Base-by-base conservation (phyloP, 768 basidiomycete species). In the Suillus spraguei region DNA sequence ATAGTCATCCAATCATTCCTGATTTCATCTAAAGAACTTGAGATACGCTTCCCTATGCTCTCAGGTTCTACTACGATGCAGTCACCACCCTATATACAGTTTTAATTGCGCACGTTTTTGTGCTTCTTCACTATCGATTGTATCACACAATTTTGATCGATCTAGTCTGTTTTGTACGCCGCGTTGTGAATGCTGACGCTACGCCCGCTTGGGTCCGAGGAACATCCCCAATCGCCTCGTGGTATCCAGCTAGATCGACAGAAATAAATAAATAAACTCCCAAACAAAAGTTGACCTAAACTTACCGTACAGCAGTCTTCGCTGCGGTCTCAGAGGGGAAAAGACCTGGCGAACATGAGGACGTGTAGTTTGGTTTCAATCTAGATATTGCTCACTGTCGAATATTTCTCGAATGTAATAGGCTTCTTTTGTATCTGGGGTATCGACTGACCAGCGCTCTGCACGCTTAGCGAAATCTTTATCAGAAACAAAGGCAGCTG, bases 351-450 rank as follows among this genome's bases (percentile, higher is more conserved):
- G 24, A 41, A 58, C 24, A 61, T 60, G 33, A 42, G 39, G 20
- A 39, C 20, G 36, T 22, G 54, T 33, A 28, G 24, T 39, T 50
- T 13, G 49, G 66, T 65, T 42, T n/a, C 35, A 28, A 63, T 55
- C 36, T 33, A 35, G 16, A 36, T 60, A 38, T 55, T 42, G 47
- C 24, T 72, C 72, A 87, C 91, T 79, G 74, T 99, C 94, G 71
- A 99, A 99, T 60, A 94, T 84, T 63, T 99, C 91, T 62, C 95
- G 87, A 72, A 99, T 92, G 69, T 85, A 87, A 77, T 96, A 99
- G 0, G 93, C 97, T 77, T 99, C 97, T 76, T 99, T 99, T 28
- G 97, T 99, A 68, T 95, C 93, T 6, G 97, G 96, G 0, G 90
- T 89, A 69, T 88, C 90, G 63, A 84, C 76, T 11, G 89, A 76